phyloP scores from a whole-genome alignment of 2,329 filamentous ascomycete genomes.

The Falciphora oryzae region DNA sequence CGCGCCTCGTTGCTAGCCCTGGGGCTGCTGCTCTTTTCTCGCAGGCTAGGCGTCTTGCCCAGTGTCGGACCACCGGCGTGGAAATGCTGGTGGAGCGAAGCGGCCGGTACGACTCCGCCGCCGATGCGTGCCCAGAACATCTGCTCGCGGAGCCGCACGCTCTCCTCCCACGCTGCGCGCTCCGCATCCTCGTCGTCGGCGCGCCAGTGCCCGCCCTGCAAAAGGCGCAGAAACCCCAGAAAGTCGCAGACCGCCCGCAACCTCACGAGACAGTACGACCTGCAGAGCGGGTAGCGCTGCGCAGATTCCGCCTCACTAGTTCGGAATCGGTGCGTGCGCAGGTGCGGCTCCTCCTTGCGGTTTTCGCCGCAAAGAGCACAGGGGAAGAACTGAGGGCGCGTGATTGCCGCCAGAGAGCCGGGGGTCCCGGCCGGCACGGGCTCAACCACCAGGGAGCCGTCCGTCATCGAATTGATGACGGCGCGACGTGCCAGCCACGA shows the following conservation, averaged over 20 bases:
- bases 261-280: slow-evolving; percentile 72
- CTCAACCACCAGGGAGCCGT: slow-evolving; percentile 84
- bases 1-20: slow-evolving; percentile 4
- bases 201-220: slow-evolving; percentile 89
- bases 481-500: slow-evolving; percentile 89
- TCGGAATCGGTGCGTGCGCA: slow-evolving; percentile 81
- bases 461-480: slow-evolving; percentile 75
- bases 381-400: slow-evolving; percentile 53
- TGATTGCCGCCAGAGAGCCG: slow-evolving; percentile 31
- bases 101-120: slow-evolving; percentile 75
- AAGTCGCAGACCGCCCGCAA: slow-evolving; percentile 89
- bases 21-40: slow-evolving; percentile 5
- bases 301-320: slow-evolving; percentile 82
- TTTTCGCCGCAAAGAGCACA: slow-evolving; percentile 88
- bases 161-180: slow-evolving; percentile 90
- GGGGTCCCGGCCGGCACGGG: slow-evolving; percentile 59
- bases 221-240: slow-evolving; percentile 81
- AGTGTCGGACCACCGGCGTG: background rate
- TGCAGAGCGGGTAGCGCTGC: slow-evolving; percentile 81
- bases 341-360: slow-evolving; percentile 63
- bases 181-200: slow-evolving; percentile 78
- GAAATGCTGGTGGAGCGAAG: background rate
- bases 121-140: slow-evolving; percentile 97
- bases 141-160: slow-evolving; percentile 78
- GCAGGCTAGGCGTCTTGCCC: slow-evolving; percentile 3